phyloP scores from a whole-genome alignment of 2,329 filamentous ascomycete genomes.

The Ceratocystis eucalypticola region DNA sequence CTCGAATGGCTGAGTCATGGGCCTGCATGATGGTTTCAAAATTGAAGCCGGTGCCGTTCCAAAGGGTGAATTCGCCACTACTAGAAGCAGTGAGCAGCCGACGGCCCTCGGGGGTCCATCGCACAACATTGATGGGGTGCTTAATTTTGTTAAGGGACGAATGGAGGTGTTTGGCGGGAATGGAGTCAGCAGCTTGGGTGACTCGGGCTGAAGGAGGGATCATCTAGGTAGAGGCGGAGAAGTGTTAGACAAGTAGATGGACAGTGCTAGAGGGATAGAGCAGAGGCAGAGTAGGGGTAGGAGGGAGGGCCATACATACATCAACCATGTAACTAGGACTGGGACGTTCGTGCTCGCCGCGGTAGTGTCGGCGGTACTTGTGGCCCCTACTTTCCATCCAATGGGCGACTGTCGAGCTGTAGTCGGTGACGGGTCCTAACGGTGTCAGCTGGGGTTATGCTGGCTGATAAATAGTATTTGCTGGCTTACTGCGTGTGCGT shows the following conservation, averaged over 20 bases:
- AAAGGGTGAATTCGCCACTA: constrained; percentile 94
- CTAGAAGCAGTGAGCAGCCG: constrained; percentile 84
- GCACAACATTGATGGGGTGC: constrained; percentile 90
- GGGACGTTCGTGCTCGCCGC: constrained; percentile 68
- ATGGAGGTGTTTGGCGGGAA: constrained; percentile 90
- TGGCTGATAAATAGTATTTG: neutral
- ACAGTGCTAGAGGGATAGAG: neutral
- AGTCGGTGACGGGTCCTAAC: constrained; percentile 78
- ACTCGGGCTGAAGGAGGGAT: constrained; percentile 67
- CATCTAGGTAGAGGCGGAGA: constrained; percentile 44
- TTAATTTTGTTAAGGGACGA: constrained; percentile 98
- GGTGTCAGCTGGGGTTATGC: constrained; percentile 7
- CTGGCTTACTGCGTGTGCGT: constrained; percentile 38
- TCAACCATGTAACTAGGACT: constrained; percentile 83
- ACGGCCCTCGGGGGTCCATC: constrained; percentile 94
- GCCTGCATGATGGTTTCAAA: constrained; percentile 99
- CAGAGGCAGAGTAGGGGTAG: neutral
- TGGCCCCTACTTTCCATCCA: constrained; percentile 69
- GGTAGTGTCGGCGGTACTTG: constrained; percentile 56
- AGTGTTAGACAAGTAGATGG: neutral
- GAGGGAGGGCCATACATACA: constrained; percentile 36
- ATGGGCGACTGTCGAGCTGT: constrained; percentile 76
- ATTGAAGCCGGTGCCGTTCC: constrained; percentile 98
- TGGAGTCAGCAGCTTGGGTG: constrained; percentile 64
- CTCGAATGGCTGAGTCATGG: constrained; percentile 76